These are phyloP conservation scores for Angophora floribunda DNA, from an alignment of 345 rosid species.

Conservation along the genomic window DNA sequence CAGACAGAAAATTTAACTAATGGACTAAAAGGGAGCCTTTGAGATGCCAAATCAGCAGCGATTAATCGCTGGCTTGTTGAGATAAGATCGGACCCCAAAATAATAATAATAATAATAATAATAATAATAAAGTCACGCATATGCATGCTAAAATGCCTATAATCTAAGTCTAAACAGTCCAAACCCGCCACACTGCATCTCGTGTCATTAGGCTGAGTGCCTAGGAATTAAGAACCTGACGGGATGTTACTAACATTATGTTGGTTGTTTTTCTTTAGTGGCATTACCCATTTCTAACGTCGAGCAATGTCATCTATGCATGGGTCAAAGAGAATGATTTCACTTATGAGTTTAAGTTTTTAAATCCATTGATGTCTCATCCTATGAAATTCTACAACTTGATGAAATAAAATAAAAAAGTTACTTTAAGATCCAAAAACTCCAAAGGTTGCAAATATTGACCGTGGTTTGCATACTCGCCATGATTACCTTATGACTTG, in stretches of 20 bases:
- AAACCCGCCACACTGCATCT: neutral
- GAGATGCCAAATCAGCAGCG: neutral
- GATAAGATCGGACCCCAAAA: neutral
- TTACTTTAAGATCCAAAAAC: neutral
- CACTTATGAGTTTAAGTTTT: neutral
- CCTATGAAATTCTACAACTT: neutral
- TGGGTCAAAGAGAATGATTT: neutral
- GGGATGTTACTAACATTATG: neutral
- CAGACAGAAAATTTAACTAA: neutral
- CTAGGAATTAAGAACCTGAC: neutral
- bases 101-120: neutral
- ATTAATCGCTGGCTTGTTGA: neutral
- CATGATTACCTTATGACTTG: neutral
- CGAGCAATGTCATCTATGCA: neutral
- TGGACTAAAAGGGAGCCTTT: neutral
- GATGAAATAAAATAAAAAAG: neutral
- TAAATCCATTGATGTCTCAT: too few relatives aligned
- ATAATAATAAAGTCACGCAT: neutral
- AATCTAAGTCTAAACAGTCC: neutral
- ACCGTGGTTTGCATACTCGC: neutral
- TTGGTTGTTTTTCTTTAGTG: neutral
- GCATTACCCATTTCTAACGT: neutral
- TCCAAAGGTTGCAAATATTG: neutral
- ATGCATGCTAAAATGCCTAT: neutral
- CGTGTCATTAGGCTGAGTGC: neutral